Evolutionary conservation across 1,284 basidiomycete species (phyloP).

Genomic region (Puccinia coronata): DNA sequence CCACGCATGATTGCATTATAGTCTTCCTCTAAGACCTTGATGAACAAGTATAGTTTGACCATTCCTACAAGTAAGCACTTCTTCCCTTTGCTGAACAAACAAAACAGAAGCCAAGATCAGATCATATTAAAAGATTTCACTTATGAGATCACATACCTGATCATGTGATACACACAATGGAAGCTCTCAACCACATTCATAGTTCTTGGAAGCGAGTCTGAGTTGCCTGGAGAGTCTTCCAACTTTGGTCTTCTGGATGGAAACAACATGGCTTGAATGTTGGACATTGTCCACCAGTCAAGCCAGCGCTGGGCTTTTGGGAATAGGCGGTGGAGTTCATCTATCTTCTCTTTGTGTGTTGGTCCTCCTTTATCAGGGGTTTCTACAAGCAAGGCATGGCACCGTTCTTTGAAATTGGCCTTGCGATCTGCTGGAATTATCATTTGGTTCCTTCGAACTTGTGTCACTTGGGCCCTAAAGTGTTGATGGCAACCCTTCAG

Average conservation of each 20-base stretch:
- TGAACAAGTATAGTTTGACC: neutral
- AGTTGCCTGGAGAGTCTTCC: neutral
- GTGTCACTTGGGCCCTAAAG: neutral
- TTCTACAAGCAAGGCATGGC: neutral
- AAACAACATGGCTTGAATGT: slow-evolving; percentile 20
- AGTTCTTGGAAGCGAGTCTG: neutral
- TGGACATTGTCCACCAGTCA: slow-evolving; percentile 18
- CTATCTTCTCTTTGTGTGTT: neutral
- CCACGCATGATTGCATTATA: neutral
- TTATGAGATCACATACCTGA: too few relatives aligned
- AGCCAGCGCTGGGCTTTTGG: slow-evolving; percentile 4
- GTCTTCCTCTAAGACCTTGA: neutral
- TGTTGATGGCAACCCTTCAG: slow-evolving; percentile 5
- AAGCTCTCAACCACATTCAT: neutral
- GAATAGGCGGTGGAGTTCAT: neutral
- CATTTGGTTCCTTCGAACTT: neutral
- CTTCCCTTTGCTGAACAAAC: neutral
- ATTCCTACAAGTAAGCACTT: neutral
- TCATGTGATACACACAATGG: neutral
- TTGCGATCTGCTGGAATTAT: too few relatives aligned
- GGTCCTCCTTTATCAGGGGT: neutral
- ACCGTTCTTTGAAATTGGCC: neutral
- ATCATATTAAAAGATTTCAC: too few relatives aligned
- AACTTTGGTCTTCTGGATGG: neutral
- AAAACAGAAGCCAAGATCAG: too few relatives aligned